Evolutionary conservation across 805 yeast species (phyloP).

Genomic region (Saccharomycopsis malanga): DNA sequence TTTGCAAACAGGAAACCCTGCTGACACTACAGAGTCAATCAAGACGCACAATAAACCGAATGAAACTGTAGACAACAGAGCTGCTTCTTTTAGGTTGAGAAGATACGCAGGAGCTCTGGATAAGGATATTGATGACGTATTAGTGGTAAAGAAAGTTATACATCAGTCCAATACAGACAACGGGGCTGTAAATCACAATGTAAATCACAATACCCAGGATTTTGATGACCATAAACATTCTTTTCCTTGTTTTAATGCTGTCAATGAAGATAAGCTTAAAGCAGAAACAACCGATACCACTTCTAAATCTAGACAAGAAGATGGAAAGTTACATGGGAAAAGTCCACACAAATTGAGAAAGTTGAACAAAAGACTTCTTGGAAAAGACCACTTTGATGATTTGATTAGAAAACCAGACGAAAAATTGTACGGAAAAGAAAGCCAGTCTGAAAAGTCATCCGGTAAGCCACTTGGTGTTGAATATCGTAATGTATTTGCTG

Average conservation of each 20-base stretch:
- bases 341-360: neutral
- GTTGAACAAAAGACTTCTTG: neutral
- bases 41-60: too few species aligned
- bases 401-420: neutral
- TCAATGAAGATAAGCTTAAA: neutral
- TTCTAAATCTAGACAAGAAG: neutral
- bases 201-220: neutral
- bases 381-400: neutral
- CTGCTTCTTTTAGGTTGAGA: neutral
- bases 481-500: neutral
- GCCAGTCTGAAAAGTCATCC: too few species aligned
- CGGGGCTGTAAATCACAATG: neutral
- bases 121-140: slow-evolving; percentile 6
- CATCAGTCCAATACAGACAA: neutral
- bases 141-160: neutral
- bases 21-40: neutral
- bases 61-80: too few species aligned
- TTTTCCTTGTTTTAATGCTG: neutral
- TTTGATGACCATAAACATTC: neutral
- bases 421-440: neutral
- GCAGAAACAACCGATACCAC: neutral
- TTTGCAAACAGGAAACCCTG: neutral
- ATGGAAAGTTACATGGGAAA: neutral
- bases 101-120: slow-evolving; percentile 1
- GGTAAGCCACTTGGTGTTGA: neutral